Percentiles rank a stretch among this genome's conserved stretches.
phyloP scores from a whole-genome alignment of 164 flowering plant genomes.

The Paratinospora sagittata region DNA sequence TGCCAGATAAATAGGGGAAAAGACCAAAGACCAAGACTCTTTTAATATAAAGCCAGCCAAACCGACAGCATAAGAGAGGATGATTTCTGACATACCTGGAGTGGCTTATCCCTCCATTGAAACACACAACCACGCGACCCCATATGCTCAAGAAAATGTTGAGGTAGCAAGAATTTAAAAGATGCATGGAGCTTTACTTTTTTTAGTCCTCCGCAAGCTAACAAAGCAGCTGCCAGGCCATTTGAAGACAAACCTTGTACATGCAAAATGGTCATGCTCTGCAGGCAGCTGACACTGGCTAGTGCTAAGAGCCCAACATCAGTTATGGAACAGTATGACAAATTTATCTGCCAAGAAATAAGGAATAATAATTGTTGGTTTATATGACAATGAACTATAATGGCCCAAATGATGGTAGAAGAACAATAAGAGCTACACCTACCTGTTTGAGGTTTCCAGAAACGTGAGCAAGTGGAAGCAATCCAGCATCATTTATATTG shows the following conservation, averaged over 20 bases:
- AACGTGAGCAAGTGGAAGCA: conserved; percentile 66
- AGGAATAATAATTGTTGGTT: background rate
- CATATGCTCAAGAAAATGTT: conserved; percentile 47
- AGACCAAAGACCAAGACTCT: background rate
- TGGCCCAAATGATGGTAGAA: background rate
- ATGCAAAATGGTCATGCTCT: conserved; percentile 66
- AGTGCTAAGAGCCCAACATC: conserved; percentile 75
- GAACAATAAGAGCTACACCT: conserved; percentile 23
- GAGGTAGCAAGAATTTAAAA: conserved; percentile 49
- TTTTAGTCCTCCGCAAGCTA: conserved; percentile 64
- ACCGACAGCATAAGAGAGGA: background rate
- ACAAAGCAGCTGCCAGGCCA: conserved; percentile 63
- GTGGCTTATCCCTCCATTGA: conserved; percentile 71
- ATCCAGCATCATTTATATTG: conserved; percentile 63
- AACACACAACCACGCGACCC: conserved; percentile 78
- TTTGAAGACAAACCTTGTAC: conserved; percentile 50
- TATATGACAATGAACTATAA: background rate
- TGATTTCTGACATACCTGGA: conserved; percentile 40
- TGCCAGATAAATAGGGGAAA: background rate
- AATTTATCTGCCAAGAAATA: conserved; percentile 54
- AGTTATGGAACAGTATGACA: conserved; percentile 72
- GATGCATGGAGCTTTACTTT: conserved; percentile 74
- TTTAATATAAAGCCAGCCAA: background rate
- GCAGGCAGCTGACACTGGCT: conserved; percentile 75
- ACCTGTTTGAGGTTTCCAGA: conserved; percentile 80